Evolutionary conservation across 768 basidiomycete genomes (phyloP), one percentile per base, ranked within the genome.

Genomic region (Hypholoma sublateritium): DNA sequence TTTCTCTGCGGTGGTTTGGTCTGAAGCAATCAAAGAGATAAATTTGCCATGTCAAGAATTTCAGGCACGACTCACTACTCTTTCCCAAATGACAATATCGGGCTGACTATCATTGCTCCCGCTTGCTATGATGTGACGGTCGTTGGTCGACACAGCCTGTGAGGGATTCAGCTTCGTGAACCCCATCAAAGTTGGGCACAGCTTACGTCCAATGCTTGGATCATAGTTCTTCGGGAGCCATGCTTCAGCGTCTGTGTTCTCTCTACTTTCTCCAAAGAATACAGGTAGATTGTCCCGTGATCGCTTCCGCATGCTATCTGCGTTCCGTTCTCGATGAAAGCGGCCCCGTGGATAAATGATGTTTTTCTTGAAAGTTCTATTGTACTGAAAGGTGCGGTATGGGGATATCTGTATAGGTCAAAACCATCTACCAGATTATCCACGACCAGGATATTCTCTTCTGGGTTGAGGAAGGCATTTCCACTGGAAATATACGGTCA

Each of bases 371-470:
- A 21, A 16, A 58, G 28, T 4, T 22, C 46, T 42, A 61, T 55
- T 24, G 49, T 32, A n/a, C 53, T 19, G 32, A 47, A 13, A 4
- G 35, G 57, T 22, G 52, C 24, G 19, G 16, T 22, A 32, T 19
- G n/a, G 34, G 57, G 52, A 8, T 24, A 53, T 3, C 39, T 35
- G 37, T 61, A 61, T n/a, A 61, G 13, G 39, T 61, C 57, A 28
- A 62, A 62, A 6, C 60, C 60, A 17, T 58, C 42, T 9, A 49
- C 47, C 24, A 61, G 57, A 36, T 61, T 61, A 32, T 62, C 57
- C 4, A 62, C 50, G 19, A 62, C 36, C 12, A 62, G 16, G 16
- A 32, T n/a, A 32, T 58, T 55, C 32, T 42, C 45, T 1, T 25
- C 19, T 4, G 50, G 32, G 41, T 54, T 57, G 12, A 56, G 5